Conservation (phyloP, 208 protist genomes). For the Leptomonas seymouri region DNA sequence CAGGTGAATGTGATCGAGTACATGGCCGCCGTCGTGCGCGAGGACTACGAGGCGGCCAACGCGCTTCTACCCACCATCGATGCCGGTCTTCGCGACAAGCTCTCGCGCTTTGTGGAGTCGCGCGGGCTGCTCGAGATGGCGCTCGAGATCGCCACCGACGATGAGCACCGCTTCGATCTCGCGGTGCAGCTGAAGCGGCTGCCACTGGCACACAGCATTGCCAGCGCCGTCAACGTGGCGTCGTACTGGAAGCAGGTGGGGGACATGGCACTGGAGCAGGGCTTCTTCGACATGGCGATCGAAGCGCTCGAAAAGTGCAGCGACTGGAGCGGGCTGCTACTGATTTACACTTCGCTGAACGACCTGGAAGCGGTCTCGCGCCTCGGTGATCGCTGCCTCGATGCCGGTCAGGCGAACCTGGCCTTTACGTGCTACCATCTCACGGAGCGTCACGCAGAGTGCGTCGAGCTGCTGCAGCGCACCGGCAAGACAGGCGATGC, state of each 20-base stretch:
- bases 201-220: constrained; percentile 80
- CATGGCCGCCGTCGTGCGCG: constrained; percentile 96
- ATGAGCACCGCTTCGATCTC: constrained; percentile 96
- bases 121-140: constrained; percentile 93
- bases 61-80: constrained; percentile 87
- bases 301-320: constrained; percentile 56
- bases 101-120: constrained; percentile 96
- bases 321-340: constrained; percentile 77
- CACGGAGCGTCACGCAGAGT: constrained; percentile 69
- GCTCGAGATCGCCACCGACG: constrained; percentile 94
- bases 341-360: constrained; percentile 77
- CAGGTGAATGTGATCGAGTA: constrained; percentile 96
- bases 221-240: constrained; percentile 52
- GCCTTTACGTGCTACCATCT: constrained; percentile 95
- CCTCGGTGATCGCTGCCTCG: constrained; percentile 68
- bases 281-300: constrained; percentile 85
- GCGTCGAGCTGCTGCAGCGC: constrained; percentile 86
- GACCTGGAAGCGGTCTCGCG: constrained; percentile 71
- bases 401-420: constrained; percentile 89
- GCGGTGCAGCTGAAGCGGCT: constrained; percentile 91
- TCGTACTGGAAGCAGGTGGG: constrained; percentile 96
- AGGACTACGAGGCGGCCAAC: constrained; percentile 93
- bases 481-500: constrained; percentile 92
- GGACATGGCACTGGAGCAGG: constrained; percentile 88
- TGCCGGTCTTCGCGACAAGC: constrained; percentile 69